phyloP scores from a whole-genome alignment of 352 stramenopile genomes.

The Globisporangium acanthophoron region DNA sequence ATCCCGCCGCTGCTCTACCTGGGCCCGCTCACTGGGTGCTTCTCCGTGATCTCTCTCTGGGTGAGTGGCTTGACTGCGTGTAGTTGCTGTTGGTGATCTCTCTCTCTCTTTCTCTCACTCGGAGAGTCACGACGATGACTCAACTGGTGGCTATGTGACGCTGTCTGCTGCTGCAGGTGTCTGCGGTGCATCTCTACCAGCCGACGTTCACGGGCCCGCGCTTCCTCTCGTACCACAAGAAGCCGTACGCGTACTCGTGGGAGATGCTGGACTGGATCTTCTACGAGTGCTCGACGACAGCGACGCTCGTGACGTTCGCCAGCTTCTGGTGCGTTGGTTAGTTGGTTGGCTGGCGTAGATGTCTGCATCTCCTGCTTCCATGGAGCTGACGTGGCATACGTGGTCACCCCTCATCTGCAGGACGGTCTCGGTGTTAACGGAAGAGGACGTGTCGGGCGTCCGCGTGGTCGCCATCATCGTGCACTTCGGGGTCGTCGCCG shows the following conservation, averaged over 20 bases:
- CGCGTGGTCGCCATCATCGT: conserved; percentile 30
- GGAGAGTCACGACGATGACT: not conserved
- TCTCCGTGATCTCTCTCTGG: conserved; percentile 49
- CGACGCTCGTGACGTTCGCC: conserved; percentile 34
- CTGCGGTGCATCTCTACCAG: conserved; percentile 50
- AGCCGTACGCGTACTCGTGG: conserved; percentile 46
- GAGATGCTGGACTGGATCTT: conserved; percentile 67
- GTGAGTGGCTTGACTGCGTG: conserved; percentile 15
- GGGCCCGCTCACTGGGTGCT: conserved; percentile 32
- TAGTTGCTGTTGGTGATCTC: not conserved
- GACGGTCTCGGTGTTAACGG: conserved; percentile 34
- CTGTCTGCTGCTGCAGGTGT: conserved; percentile 19
- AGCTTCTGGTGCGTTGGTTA: conserved; percentile 41
- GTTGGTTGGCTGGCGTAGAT: too few relatives aligned
- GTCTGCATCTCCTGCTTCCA: too few relatives aligned
- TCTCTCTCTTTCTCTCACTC: too few relatives aligned
- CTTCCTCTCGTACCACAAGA: conserved; percentile 49
- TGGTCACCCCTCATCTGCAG: conserved; percentile 1
- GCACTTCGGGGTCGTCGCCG: conserved; percentile 37
- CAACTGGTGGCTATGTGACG: not conserved
- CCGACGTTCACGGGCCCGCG: conserved; percentile 47
- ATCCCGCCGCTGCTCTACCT: conserved; percentile 46
- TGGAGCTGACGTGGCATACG: too few relatives aligned
- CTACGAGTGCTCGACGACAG: conserved; percentile 48
- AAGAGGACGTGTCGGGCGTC: conserved; percentile 21